phyloP scores from a whole-genome alignment of 2,329 filamentous ascomycete genomes.

The Myriangium duriaei region DNA sequence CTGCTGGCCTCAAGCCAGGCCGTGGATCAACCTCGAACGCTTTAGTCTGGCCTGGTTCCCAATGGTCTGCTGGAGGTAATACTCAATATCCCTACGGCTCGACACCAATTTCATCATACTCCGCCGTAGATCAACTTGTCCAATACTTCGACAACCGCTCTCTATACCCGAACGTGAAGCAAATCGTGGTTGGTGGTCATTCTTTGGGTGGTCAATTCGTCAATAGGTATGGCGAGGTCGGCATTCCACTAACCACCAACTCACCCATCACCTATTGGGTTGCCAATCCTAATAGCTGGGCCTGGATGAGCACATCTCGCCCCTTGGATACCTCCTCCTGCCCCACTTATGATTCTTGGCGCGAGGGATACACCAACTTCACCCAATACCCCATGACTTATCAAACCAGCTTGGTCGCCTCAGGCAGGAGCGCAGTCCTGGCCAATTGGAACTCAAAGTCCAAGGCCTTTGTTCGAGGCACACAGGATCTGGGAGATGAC shows the following conservation, averaged over 20 bases:
- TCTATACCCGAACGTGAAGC: conserved; percentile 24
- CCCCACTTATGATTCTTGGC: conserved; percentile 23
- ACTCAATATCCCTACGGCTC: conserved; percentile 23
- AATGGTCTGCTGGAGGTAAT: conserved; percentile 24
- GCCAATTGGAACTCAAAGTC: conserved; percentile 23
- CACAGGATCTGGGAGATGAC: conserved; percentile 23
- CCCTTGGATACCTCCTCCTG: conserved; percentile 21
- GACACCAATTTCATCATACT: conserved; percentile 20
- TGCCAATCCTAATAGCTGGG: conserved; percentile 25
- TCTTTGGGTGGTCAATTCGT: conserved; percentile 25
- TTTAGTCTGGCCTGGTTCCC: conserved; percentile 24
- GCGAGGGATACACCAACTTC: conserved; percentile 24
- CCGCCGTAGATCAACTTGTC: conserved; percentile 24
- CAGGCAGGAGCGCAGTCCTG: conserved; percentile 20
- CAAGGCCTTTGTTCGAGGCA: conserved; percentile 24
- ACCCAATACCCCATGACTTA: conserved; percentile 21
- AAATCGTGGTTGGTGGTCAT: conserved; percentile 27
- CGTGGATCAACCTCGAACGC: conserved; percentile 21
- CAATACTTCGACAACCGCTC: conserved; percentile 23
- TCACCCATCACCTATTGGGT: conserved; percentile 23
- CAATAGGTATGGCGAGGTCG: conserved; percentile 24
- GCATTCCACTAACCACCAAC: conserved; percentile 14
- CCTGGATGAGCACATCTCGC: conserved; percentile 21
- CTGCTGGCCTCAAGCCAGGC: conserved; percentile 14
- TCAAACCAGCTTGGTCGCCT: conserved; percentile 17